phyloP scores from a whole-genome alignment of 192 early-diverging fungal species.

The Backusella mclennaniae region DNA sequence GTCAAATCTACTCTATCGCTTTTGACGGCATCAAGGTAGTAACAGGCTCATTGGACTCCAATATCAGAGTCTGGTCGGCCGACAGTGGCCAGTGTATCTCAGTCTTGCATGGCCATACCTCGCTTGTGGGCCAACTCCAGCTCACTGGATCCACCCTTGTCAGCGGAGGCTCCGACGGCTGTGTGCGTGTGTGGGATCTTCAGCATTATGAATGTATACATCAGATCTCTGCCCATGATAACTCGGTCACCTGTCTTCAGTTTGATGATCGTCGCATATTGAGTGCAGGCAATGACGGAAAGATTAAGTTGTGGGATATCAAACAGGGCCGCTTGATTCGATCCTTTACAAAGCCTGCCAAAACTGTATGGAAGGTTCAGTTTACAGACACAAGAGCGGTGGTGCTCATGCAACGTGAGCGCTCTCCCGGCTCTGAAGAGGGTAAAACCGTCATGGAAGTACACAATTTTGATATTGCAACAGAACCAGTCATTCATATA shows the following conservation, averaged over 20 bases:
- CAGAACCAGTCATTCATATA: not conserved
- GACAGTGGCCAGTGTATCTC: constrained; percentile 74
- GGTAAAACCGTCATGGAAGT: constrained; percentile 35
- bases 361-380: constrained; percentile 79
- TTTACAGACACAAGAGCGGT: constrained; percentile 54
- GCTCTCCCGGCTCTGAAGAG: constrained; percentile 6
- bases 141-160: constrained; percentile 77
- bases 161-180: constrained; percentile 90
- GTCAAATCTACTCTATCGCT: constrained; percentile 94
- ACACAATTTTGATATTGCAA: constrained; percentile 30
- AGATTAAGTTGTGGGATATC: constrained; percentile 94
- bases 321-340: constrained; percentile 80
- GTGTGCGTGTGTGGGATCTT: constrained; percentile 88
- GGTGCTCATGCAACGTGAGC: constrained; percentile 46
- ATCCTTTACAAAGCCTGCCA: constrained; percentile 71
- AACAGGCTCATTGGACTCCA: constrained; percentile 89
- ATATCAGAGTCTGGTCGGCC: constrained; percentile 89
- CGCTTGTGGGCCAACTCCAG: constrained; percentile 92
- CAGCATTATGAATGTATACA: constrained; percentile 52
- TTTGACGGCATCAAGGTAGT: constrained; percentile 81
- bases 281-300: constrained; percentile 84
- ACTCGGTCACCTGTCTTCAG: constrained; percentile 95
- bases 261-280: constrained; percentile 89
- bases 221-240: constrained; percentile 67
- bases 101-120: constrained; percentile 87